Conservation (phyloP, 345 rosid genomes). For the Noccaea bulbosa region DNA sequence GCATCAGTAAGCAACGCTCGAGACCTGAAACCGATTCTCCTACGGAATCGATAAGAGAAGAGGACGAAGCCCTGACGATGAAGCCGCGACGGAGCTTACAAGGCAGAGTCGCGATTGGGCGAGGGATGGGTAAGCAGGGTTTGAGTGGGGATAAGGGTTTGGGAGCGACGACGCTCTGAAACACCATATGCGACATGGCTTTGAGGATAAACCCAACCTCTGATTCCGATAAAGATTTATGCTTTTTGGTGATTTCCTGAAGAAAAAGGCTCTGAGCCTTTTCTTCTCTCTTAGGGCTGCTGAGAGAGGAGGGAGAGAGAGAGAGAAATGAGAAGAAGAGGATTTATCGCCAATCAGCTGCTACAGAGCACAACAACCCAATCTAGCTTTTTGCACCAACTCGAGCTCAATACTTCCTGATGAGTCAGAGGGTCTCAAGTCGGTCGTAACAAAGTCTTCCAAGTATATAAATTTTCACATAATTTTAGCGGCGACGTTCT, state of each 20-base stretch:
- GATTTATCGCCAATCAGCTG: slow-evolving; percentile 45
- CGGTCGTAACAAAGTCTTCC: slow-evolving; percentile 4
- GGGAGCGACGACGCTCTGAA: slow-evolving; percentile 50
- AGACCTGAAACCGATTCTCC: slow-evolving; percentile 50
- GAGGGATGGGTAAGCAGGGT: slow-evolving; percentile 48
- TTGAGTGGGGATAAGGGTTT: slow-evolving; percentile 47
- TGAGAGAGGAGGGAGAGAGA: slow-evolving; percentile 26
- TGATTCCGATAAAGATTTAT: slow-evolving; percentile 4
- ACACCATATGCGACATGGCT: slow-evolving; percentile 52
- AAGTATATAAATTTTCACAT: neutral
- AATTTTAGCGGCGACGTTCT: neutral
- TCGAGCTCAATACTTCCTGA: neutral
- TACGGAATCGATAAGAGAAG: slow-evolving; percentile 52
- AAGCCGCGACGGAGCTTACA: slow-evolving; percentile 48
- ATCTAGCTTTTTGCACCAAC: slow-evolving; percentile 39
- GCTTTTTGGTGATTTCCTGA: slow-evolving; percentile 12
- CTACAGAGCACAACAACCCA: slow-evolving; percentile 40
- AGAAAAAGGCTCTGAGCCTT: slow-evolving; percentile 30
- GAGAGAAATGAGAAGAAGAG: slow-evolving; percentile 30
- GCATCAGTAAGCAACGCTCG: slow-evolving; percentile 65
- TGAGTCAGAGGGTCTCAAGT: slow-evolving; percentile 7
- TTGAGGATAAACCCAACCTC: slow-evolving; percentile 15
- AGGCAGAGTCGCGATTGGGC: slow-evolving; percentile 38
- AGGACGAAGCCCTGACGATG: slow-evolving; percentile 43
- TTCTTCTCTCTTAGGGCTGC: slow-evolving; percentile 32